Base-by-base conservation (phyloP, 2,329 filamentous ascomycete genomes). In the Colletotrichum gloeosporioides region DNA sequence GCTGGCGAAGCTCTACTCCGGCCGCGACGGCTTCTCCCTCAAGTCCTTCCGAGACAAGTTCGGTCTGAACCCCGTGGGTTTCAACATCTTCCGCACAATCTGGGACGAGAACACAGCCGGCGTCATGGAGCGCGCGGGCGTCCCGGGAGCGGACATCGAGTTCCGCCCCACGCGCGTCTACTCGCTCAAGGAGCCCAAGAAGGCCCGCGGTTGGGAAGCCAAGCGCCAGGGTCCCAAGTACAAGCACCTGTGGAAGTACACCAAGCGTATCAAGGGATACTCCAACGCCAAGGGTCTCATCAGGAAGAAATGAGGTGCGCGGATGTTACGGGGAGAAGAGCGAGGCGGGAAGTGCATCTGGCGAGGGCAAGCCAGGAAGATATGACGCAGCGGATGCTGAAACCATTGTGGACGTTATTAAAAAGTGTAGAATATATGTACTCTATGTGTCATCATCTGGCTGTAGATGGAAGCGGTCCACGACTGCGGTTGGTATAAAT, bases 41-140 rank as follows among this genome's bases (percentile, higher is more conserved):
- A 93, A 95, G 82, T 92, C 91, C 77, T 94, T 98, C 84, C 90
- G 93, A 79, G 90, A 93, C 82, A 93, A 92, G 83, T 92, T 95
- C 83, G 85, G 88, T 74, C 87, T 97, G 77, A 90, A 88, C 75
- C 92, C 96, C 9, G 92, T 98, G 75, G 96, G 96, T 59, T 94
- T 95, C 80, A 95, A 93, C 83, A 87, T 99, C 80, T 99, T 99
- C 92, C 93, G 97, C 79, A 93, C 92, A 76, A 88, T 94, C 79
- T 99, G 96, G 95, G 97, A 99, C 84, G 95, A 97, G 76, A 92
- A 91, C 80, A 99, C 95, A 69, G 92, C 92, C n/a, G 92, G 88
- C 67, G 95, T 99, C 78, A 98, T 99, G 96, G 89, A 92, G 82
- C 91, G 95, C 80, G 91, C 94, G 80, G 92, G 91, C 76, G 89